Base-by-base conservation (phyloP, 2,329 filamentous ascomycete species). In the Curvularia lunata region DNA sequence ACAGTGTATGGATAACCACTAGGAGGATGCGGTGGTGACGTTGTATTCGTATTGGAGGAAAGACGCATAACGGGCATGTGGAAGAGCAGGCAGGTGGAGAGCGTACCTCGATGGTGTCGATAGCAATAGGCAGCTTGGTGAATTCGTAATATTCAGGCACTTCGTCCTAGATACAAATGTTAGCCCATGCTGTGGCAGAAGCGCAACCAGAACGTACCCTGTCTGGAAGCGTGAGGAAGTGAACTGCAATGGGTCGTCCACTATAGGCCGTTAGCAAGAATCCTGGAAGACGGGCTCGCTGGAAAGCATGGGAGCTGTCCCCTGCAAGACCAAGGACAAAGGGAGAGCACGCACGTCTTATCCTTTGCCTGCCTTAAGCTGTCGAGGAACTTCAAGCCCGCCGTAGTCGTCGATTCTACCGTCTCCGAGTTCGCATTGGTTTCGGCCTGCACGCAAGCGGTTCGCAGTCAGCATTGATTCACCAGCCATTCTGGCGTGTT, bases 91-190 rank as follows among this genome's bases (percentile, higher is more conserved):
- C 23, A 9, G 53, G 27, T 25, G 27, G 45, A 30, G 21, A 40
- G 34, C 78, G 59, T 77, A 83, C 82, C 80, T 96, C 90, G 59
- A 96, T 89, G 1, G 84, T 88, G 66, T 89, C 84, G 45, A 97
- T 81, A 0, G 92, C 91, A 59, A 96, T 87, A 1, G 92, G 92
- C 73, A 96, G 85, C 63, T 86, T 85, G 59, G 90, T 92, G 64
- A 85, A 83, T 68, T 88, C 83, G 78, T 94, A 96, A 78, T 96
- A 96, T 19, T 90, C 88, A 42, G 88, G 84, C 65, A 91, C 85
- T 62, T 82, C 80, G 59, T 85, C 80, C 74, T 84, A 81, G 34
- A 46, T 49, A 56, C 45, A 52, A 19, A 42, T 21, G 61, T 75
- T 63, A 71, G 62, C 50, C 54, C 52, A 52, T 42, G 41, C 21